phyloP scores from a whole-genome alignment of 192 early-diverging fungal genomes.

The Allomyces arbusculus region DNA sequence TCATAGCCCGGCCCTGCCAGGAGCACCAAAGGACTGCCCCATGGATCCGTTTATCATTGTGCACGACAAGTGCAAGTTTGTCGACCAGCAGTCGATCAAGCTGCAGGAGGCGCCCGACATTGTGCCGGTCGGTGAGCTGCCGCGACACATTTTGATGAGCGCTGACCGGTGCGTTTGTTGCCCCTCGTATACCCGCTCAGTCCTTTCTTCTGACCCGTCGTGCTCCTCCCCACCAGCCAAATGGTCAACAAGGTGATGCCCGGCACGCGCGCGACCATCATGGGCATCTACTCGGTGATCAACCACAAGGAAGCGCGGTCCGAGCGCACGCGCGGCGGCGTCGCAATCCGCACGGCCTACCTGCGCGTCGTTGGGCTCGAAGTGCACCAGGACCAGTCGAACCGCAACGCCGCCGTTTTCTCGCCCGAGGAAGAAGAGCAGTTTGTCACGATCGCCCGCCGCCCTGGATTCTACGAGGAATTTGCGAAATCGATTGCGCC shows the following conservation, averaged over 20 bases:
- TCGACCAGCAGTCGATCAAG: constrained; percentile 93
- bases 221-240: constrained; percentile 18
- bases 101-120: constrained; percentile 93
- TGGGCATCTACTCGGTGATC: constrained; percentile 88
- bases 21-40: constrained; percentile 36
- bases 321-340: constrained; percentile 50
- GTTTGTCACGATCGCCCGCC: constrained; percentile 63
- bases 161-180: constrained; percentile 45
- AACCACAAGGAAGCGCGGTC: constrained; percentile 30
- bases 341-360: constrained; percentile 84
- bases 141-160: constrained; percentile 77
- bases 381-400: constrained; percentile 41
- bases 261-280: constrained; percentile 75
- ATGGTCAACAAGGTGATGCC: constrained; percentile 81
- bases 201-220: neutral
- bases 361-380: constrained; percentile 84
- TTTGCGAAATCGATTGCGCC: constrained; percentile 90
- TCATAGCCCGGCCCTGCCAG: constrained; percentile 12
- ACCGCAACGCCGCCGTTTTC: constrained; percentile 39
- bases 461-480: constrained; percentile 69
- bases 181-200: neutral
- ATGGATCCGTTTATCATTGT: constrained; percentile 86
- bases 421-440: constrained; percentile 87
- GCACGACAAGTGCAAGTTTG: constrained; percentile 86
- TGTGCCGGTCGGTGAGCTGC: constrained; percentile 94